Evolutionary conservation across 2,329 filamentous ascomycete genomes (phyloP), one percentile per base, ranked within the genome.

Genomic region (Colletotrichum sp.): DNA sequence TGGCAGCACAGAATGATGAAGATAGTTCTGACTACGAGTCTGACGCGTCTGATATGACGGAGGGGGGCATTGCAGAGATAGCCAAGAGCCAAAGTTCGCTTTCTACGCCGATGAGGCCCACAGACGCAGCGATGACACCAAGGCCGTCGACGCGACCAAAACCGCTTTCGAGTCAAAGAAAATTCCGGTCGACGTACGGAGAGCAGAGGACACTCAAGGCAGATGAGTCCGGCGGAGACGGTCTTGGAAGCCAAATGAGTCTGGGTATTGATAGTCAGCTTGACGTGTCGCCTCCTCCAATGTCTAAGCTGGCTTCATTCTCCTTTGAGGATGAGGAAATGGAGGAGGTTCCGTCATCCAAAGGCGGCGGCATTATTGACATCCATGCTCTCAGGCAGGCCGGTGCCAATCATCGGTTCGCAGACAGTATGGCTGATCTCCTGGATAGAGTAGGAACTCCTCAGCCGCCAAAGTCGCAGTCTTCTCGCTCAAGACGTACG

Each of bases 341-440:
- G 16, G 85, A 87, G 2, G 84, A 86, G 26, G 85, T 86, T 18
- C 78, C 84, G 14, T 4, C 82, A 81, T 14, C 84, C 85, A 24
- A 87, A 86, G 61, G 65, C 18, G 89, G 89, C 21, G 89, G 89
- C 32, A 91, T 93, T 62, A 88, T 89, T 73, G 92, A 90, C 77
- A 90, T 94, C 21, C 92, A 94, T 79, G 92, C 94, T 80, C 83
- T 94, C 56, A 88, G 91, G 67, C 90, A 93, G 75, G 91, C 92
- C 6, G 92, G 92, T 18, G 92, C 91, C 26, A 93, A 93, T 79
- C 92, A 91, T 78, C 89, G 92, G 32, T 92, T 92, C 77, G 86
- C 92, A 6, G 92, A 94, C 77, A 91, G 92, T 78, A 89, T 94
- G 83, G 90, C 92, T 76, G 92, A 94, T 78, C 83, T 93, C 18